Percentiles rank a stretch among this genome's conserved stretches.
These are phyloP conservation scores for Paramecium octaurelia DNA, from an alignment of 73 alveolate species.

Conservation along the genomic window DNA sequence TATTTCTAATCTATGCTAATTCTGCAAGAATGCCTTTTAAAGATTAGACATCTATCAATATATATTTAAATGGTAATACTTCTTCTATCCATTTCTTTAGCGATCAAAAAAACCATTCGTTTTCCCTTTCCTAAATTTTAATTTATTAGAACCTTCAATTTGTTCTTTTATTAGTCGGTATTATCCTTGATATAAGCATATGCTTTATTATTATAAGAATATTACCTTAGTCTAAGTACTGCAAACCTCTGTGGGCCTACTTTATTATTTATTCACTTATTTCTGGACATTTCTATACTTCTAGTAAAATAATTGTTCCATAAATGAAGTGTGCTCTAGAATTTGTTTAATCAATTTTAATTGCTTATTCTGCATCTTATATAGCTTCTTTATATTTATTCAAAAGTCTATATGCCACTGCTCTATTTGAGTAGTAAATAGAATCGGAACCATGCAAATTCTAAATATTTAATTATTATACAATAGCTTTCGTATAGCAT, in stretches of 20 bases:
- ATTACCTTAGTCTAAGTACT: not conserved
- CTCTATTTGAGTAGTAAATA: slow-evolving; percentile 1
- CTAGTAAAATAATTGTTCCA: not conserved
- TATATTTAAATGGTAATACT: not conserved
- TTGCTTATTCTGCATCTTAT: not conserved
- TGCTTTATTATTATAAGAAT: not conserved
- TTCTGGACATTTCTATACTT: not conserved
- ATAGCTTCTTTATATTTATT: not conserved
- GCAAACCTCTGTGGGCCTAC: not conserved
- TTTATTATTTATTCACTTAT: not conserved
- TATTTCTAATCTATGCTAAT: not conserved
- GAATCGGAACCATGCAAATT: not conserved
- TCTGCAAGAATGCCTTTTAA: not conserved
- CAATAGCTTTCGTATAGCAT: slow-evolving; percentile 16
- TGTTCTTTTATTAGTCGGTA: not conserved
- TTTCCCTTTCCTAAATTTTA: slow-evolving; percentile 16
- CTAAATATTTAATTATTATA: not conserved
- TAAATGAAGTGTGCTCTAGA: not conserved
- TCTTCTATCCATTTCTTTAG: slow-evolving; percentile 13
- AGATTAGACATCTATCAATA: not conserved
- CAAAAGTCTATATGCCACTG: not conserved
- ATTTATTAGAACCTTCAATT: not conserved
- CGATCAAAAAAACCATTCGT: not conserved
- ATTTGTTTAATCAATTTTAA: not conserved
- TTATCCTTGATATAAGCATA: not conserved